Conservation (phyloP, 331 rosid genomes). For the Malus hybrid region DNA sequence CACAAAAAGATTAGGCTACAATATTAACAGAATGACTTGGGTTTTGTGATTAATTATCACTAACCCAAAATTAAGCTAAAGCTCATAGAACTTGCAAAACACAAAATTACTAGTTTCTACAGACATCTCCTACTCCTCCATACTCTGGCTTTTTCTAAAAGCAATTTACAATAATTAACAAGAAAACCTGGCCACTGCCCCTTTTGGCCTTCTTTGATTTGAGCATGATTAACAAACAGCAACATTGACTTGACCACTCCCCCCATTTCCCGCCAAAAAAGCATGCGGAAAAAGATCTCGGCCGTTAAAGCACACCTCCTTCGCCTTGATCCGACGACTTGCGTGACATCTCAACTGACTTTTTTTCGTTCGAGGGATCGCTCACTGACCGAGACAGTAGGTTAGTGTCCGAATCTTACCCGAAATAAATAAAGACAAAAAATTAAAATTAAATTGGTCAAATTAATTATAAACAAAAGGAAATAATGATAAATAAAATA, state of each 20-base stretch:
- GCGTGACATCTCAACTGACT: slow-evolving; percentile 25
- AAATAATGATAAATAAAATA: not conserved
- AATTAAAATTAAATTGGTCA: not conserved
- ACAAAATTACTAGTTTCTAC: not conserved
- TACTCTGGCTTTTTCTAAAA: not conserved
- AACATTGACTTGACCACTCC: slow-evolving; percentile 2
- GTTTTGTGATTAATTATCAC: not conserved
- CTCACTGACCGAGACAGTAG: slow-evolving; percentile 54
- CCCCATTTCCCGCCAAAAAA: slow-evolving; percentile 21
- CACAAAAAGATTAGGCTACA: not conserved
- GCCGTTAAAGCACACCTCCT: slow-evolving; percentile 16
- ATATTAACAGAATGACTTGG: not conserved
- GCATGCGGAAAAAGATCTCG: not conserved
- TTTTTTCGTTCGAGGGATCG: slow-evolving; percentile 45
- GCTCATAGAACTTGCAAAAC: not conserved
- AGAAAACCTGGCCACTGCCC: not conserved
- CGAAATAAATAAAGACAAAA: not conserved
- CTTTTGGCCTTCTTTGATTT: not conserved
- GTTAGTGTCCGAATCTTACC: slow-evolving; percentile 48
- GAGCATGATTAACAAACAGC: slow-evolving; percentile 3
- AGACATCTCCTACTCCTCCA: not conserved
- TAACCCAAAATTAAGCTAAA: not conserved
- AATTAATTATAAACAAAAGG: too few relatives aligned
- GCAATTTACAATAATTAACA: slow-evolving; percentile 15
- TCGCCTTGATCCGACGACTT: slow-evolving; percentile 24